Evolutionary conservation across 108 stramenopile genomes (phyloP).

Genomic region (Nitzschia inconspicua): DNA sequence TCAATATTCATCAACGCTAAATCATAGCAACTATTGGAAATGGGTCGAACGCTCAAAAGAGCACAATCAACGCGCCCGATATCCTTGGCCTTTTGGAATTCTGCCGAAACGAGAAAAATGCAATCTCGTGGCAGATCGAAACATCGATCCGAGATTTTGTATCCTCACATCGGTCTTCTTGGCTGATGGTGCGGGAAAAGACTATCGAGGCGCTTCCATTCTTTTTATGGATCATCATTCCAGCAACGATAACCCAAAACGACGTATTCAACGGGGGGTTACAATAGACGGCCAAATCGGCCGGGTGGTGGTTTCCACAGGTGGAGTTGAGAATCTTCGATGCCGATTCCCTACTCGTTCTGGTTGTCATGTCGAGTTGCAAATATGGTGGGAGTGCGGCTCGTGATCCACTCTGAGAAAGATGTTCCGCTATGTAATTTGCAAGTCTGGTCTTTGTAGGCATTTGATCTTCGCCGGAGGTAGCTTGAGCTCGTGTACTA

Average conservation of each 20-base stretch:
- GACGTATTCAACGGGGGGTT: constrained; percentile 29
- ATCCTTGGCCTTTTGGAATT: constrained; percentile 28
- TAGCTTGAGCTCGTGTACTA: too few relatives aligned
- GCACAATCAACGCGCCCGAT: constrained; percentile 29
- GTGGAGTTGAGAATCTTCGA: constrained; percentile 44
- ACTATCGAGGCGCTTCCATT: constrained; percentile 33
- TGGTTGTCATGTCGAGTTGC: constrained; percentile 43
- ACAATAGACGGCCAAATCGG: constrained; percentile 40
- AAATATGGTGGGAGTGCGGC: constrained; percentile 62
- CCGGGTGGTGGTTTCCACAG: constrained; percentile 40
- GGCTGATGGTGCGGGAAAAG: constrained; percentile 32
- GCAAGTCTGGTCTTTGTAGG: too few relatives aligned
- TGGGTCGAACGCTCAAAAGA: constrained; percentile 27
- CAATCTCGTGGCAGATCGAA: constrained; percentile 36
- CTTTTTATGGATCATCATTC: constrained; percentile 41
- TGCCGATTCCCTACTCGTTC: constrained; percentile 46
- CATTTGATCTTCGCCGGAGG: too few relatives aligned
- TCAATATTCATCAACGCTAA: constrained; percentile 17
- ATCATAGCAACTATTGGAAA: constrained; percentile 25
- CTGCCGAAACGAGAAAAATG: constrained; percentile 39
- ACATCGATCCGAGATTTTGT: constrained; percentile 44
- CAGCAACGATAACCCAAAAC: constrained; percentile 19
- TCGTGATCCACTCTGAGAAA: too few relatives aligned
- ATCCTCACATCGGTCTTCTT: constrained; percentile 43
- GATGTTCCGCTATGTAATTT: too few relatives aligned